Evolutionary conservation across 2,329 filamentous ascomycete species (phyloP), one percentile per base, ranked within the genome.

Genomic region (Colletotrichum sp.): DNA sequence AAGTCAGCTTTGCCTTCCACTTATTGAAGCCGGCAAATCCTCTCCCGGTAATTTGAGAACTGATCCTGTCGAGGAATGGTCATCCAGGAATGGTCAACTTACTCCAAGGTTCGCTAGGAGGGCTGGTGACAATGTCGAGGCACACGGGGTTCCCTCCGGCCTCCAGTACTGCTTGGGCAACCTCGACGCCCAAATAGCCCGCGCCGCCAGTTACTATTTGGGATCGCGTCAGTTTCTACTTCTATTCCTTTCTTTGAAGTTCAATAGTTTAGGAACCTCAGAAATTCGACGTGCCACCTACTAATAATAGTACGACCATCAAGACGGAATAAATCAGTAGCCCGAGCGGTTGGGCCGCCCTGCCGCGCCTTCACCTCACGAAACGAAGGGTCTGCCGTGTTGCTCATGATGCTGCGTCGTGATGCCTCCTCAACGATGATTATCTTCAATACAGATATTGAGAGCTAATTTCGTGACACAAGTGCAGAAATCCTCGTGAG

Each of bases 91-190:
- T 36, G 34, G 3, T 36, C 2, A 25, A 74, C 77, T 61, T 69
- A 81, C 79, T 32, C 80, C 79, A 82, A 22, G 57, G 59, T 15
- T 70, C 74, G 13, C 34, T 19, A 5, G 74, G 75, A n/a, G 77
- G 80, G 3, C 19, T 68, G 22, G 72, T 59, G 4, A 77, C 28
- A 15, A 82, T 59, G 73, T 85, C 83, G 1, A 84, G 75, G 48
- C 80, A 82, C 6, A 84, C 78, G 3, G 83, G 81, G 64, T 84
- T 82, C 12, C 80, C 83, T n/a, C 83, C 83, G 19, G 76, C 80
- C 74, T 84, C 82, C 9, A 84, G 68, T 2, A 84, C 78, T 1
- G 80, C 73, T 3, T 34, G 66, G 4, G 80, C 78, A 3, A 80
- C 68, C 11, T 71, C 74, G 3, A 77, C 68, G 0, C 80, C 81